These are phyloP conservation scores for Aspergillus ustus DNA, from an alignment of 2,329 filamentous ascomycete species.

Conservation along the genomic window DNA sequence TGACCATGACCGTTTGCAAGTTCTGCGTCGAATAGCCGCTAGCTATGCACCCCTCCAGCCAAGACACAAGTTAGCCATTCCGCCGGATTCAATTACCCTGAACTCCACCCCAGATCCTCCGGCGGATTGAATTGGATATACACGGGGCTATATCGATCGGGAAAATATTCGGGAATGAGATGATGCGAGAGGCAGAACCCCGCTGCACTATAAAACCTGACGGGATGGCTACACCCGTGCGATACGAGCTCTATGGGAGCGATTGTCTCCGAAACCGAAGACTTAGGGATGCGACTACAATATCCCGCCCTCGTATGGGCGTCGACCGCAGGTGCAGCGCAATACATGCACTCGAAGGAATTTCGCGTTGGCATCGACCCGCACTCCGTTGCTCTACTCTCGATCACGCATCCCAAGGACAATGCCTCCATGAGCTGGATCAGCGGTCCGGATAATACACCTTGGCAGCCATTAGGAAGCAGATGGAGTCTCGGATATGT, in stretches of 20 bases:
- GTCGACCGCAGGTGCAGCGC: background rate
- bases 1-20: too few relatives aligned
- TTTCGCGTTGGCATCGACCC: background rate
- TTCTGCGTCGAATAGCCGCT: too few relatives aligned
- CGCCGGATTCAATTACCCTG: background rate
- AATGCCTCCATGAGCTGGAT: slow-evolving; percentile 1
- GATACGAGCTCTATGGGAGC: too few relatives aligned
- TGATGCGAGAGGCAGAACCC: background rate
- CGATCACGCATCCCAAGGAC: background rate
- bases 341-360: background rate
- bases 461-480: background rate
- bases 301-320: background rate
- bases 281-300: too few relatives aligned
- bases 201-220: too few relatives aligned
- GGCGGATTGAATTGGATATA: background rate
- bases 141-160: background rate
- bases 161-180: background rate
- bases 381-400: background rate
- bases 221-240: too few relatives aligned
- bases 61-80: background rate
- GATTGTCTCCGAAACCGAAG: too few relatives aligned
- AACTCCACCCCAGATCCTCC: background rate
- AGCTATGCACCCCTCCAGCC: background rate
- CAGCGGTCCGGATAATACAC: background rate
- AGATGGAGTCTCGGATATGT: background rate